Conservation (phyloP, 345 rosid genomes). For the Boechera retrofracta region DNA sequence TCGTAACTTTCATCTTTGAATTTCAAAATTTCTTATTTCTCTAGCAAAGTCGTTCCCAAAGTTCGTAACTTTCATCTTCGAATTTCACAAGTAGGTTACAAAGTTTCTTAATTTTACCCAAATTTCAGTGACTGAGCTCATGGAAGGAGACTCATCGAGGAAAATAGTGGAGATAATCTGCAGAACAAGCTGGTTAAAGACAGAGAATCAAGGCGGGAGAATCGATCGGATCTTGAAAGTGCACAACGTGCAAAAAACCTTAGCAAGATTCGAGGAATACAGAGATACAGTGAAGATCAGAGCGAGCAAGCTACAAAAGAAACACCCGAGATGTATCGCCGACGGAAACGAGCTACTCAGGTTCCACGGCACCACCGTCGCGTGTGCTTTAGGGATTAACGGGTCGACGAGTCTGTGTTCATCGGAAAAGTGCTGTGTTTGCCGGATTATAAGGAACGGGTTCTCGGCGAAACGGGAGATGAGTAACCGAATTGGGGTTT, state of each 20-base stretch:
- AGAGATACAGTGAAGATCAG: constrained; percentile 81
- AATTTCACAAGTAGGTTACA: neutral
- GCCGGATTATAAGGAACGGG: constrained; percentile 76
- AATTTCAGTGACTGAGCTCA: constrained; percentile 81
- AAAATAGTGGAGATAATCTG: constrained; percentile 96
- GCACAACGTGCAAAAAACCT: constrained; percentile 90
- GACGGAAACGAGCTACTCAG: constrained; percentile 96
- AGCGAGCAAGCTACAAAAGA: constrained; percentile 89
- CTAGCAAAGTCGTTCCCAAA: neutral
- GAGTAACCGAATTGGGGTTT: constrained; percentile 81
- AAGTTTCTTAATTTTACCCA: neutral
- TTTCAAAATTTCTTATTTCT: neutral
- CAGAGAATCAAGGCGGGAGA: constrained; percentile 75
- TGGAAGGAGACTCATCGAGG: constrained; percentile 95
- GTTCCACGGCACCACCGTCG: constrained; percentile 80
- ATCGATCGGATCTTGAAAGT: constrained; percentile 90
- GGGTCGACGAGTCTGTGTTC: constrained; percentile 79
- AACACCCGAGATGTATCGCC: constrained; percentile 91
- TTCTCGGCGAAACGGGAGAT: constrained; percentile 84
- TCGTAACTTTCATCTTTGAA: neutral
- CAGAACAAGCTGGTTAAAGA: constrained; percentile 77
- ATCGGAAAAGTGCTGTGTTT: constrained; percentile 76
- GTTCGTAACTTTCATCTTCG: neutral
- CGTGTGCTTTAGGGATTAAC: constrained; percentile 78
- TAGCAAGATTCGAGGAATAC: constrained; percentile 90